phyloP scores from a whole-genome alignment of 352 stramenopile species.

The Poterioochromonas sp. region DNA sequence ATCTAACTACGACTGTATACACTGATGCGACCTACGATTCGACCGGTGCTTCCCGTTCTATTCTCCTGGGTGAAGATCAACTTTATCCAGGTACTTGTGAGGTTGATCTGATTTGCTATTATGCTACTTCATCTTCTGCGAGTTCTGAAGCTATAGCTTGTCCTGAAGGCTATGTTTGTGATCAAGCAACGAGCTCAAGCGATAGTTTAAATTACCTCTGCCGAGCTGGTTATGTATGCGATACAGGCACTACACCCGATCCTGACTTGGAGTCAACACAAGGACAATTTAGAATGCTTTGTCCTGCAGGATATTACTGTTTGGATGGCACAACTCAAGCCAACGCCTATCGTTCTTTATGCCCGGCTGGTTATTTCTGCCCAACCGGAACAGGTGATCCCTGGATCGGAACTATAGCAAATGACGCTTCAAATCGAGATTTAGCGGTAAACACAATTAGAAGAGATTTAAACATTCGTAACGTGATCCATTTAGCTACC shows the following conservation, averaged over 20 bases:
- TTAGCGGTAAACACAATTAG: slow-evolving; percentile 58
- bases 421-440: slow-evolving; percentile 71
- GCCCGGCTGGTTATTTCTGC: slow-evolving; percentile 83
- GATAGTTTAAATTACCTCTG: slow-evolving; percentile 61
- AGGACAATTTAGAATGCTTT: slow-evolving; percentile 74
- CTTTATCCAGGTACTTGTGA: slow-evolving; percentile 92
- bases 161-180: slow-evolving; percentile 84
- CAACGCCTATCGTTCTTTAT: slow-evolving; percentile 62
- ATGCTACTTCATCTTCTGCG: slow-evolving; percentile 30
- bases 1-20: slow-evolving; percentile 38
- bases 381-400: slow-evolving; percentile 80
- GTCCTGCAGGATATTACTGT: slow-evolving; percentile 75
- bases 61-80: slow-evolving; percentile 55
- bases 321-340: slow-evolving; percentile 66
- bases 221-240: slow-evolving; percentile 80
- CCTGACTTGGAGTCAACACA: slow-evolving; percentile 67
- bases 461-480: slow-evolving; percentile 57
- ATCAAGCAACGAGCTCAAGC: slow-evolving; percentile 71
- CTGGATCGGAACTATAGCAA: slow-evolving; percentile 66
- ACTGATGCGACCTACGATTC: slow-evolving; percentile 43
- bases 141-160: slow-evolving; percentile 73
- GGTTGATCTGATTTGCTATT: slow-evolving; percentile 83
- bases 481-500: slow-evolving; percentile 77
- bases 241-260: slow-evolving; percentile 84
- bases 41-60: slow-evolving; percentile 46